These are phyloP conservation scores for Euclidium syriacum DNA, from an alignment of 345 rosid species.

Conservation along the genomic window DNA sequence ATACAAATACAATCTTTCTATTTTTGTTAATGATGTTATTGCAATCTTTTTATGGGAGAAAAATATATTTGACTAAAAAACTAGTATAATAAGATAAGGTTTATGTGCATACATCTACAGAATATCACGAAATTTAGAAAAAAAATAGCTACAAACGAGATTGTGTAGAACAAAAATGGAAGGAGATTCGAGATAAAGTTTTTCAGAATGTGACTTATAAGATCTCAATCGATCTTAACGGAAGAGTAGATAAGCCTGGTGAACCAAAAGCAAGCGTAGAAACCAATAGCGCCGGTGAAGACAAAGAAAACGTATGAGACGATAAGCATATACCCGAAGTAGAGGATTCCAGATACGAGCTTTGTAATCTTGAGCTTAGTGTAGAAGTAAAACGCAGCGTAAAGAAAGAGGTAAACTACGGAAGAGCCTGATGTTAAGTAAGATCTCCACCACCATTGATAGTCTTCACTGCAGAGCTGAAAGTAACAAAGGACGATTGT, in stretches of 20 bases:
- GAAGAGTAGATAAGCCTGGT: slow-evolving; percentile 87
- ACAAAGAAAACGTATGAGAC: slow-evolving; percentile 76
- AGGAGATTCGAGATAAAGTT: background rate
- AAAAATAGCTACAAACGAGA: background rate
- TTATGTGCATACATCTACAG: background rate
- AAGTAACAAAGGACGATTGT: slow-evolving; percentile 88
- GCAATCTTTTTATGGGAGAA: too few species aligned
- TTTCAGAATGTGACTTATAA: background rate
- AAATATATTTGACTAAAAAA: too few species aligned
- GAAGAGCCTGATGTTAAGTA: slow-evolving; percentile 88
- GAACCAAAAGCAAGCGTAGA: slow-evolving; percentile 91
- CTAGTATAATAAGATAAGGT: background rate
- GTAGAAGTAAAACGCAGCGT: slow-evolving; percentile 83
- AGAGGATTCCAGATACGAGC: slow-evolving; percentile 65
- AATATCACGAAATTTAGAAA: background rate
- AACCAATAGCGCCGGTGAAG: slow-evolving; percentile 75
- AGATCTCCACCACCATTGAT: slow-evolving; percentile 98
- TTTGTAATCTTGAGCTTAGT: slow-evolving; percentile 89
- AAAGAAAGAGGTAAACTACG: slow-evolving; percentile 80
- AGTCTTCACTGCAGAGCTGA: slow-evolving; percentile 93
- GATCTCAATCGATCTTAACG: slow-evolving; percentile 62
- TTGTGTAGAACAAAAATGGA: background rate
- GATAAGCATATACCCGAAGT: slow-evolving; percentile 88
- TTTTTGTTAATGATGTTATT: too few species aligned
- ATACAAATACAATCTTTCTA: too few species aligned